These are phyloP conservation scores for Parsonsia alboflavescens DNA, from an alignment of 257 asterid genomes.

Conservation along the genomic window DNA sequence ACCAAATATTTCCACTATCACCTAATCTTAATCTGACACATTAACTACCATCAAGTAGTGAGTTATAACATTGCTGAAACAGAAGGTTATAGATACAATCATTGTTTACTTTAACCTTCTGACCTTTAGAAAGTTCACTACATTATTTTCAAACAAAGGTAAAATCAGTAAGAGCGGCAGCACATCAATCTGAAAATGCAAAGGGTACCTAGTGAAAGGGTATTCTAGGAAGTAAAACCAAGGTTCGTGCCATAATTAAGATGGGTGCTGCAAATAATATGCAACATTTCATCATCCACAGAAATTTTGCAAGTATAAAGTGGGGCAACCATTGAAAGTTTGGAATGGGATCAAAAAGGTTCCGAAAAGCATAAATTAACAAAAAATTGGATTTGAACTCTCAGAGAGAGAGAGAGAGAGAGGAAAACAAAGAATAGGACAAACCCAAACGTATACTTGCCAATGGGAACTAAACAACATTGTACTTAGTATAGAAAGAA, in stretches of 20 bases:
- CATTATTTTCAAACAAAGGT: neutral
- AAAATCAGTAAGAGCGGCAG: too few species aligned
- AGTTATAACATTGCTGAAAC: neutral
- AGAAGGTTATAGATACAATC: neutral
- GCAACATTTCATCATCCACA: neutral
- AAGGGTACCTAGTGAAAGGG: neutral
- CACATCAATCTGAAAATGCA: neutral
- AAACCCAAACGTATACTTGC: neutral
- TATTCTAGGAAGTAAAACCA: neutral
- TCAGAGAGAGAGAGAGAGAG: neutral
- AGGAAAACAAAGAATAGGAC: neutral
- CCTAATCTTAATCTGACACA: neutral
- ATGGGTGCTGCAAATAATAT: neutral
- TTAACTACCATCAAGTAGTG: neutral
- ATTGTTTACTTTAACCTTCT: neutral
- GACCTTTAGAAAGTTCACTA: neutral
- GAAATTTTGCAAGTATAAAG: neutral
- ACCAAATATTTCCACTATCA: too few species aligned
- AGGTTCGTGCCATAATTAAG: neutral
- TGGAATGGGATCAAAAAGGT: neutral
- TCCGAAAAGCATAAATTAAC: neutral
- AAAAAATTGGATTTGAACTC: too few species aligned
- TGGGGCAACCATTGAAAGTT: neutral
- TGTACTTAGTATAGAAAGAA: neutral
- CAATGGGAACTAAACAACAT: neutral